Conservation (phyloP, 768 basidiomycete genomes). For the Mycena pura region DNA sequence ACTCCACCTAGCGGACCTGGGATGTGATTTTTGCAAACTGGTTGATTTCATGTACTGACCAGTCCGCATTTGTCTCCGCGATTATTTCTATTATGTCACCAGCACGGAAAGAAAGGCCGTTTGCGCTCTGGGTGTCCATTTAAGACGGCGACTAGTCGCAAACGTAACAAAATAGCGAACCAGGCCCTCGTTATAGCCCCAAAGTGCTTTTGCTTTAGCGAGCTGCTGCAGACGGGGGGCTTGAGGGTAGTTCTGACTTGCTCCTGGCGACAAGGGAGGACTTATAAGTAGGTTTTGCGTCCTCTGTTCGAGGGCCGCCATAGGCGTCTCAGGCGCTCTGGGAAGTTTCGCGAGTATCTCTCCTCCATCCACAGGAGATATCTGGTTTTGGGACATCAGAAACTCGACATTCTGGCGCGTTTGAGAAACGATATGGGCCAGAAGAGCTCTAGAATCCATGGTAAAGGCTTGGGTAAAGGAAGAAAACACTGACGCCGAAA, state of each 20-base stretch:
- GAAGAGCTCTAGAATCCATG: constrained; percentile 40
- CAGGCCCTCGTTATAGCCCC: constrained; percentile 69
- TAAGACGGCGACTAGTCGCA: background rate
- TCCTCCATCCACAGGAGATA: constrained; percentile 52
- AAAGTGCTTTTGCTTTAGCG: constrained; percentile 58
- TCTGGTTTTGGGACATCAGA: constrained; percentile 54
- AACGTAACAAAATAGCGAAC: constrained; percentile 37
- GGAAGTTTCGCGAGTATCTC: constrained; percentile 55
- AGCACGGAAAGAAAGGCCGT: constrained; percentile 74
- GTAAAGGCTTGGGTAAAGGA: background rate
- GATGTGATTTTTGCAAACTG: background rate
- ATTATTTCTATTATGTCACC: constrained; percentile 81
- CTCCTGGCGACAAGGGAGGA: constrained; percentile 6
- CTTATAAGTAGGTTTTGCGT: constrained; percentile 17
- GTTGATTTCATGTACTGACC: too few species aligned
- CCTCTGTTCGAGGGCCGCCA: constrained; percentile 17
- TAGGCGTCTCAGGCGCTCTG: constrained; percentile 19
- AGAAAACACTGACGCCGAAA: too few species aligned
- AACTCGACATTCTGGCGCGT: constrained; percentile 64
- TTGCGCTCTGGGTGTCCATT: constrained; percentile 56
- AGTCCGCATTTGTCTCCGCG: constrained; percentile 77
- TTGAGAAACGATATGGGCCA: constrained; percentile 61
- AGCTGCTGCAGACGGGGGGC: constrained; percentile 8
- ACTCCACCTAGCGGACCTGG: constrained; percentile 54
- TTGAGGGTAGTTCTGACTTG: background rate